Evolutionary conservation across 768 basidiomycete species (phyloP).

Genomic region (Harrya chromipes): DNA sequence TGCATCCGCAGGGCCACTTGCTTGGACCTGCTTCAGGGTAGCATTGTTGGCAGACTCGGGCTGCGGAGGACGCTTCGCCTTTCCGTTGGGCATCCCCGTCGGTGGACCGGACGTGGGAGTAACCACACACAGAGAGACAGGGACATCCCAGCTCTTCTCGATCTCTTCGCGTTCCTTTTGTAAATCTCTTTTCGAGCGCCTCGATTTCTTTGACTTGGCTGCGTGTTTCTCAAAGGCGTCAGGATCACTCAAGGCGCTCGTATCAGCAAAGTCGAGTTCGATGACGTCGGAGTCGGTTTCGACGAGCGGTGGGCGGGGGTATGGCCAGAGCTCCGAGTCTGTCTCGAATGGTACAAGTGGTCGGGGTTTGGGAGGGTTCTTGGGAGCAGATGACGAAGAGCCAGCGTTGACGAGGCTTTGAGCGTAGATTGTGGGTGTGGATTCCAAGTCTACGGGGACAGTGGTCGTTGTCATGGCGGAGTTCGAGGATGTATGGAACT

Average conservation of each 20-base stretch:
- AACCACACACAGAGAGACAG: slow-evolving; percentile 25
- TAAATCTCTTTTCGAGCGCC: slow-evolving; percentile 33
- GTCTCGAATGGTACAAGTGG: slow-evolving; percentile 59
- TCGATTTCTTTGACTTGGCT: slow-evolving; percentile 25
- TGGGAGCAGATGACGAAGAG: slow-evolving; percentile 12
- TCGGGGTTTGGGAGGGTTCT: slow-evolving; percentile 29
- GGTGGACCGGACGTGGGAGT: slow-evolving; percentile 13
- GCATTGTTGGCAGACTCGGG: slow-evolving; percentile 2
- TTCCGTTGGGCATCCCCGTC: slow-evolving; percentile 24
- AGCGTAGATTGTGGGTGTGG: slow-evolving; percentile 12
- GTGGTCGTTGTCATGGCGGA: slow-evolving; percentile 1
- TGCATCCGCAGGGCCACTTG: not conserved
- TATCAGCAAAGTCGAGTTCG: slow-evolving; percentile 75
- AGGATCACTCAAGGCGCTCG: slow-evolving; percentile 66
- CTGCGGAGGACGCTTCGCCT: slow-evolving; percentile 13
- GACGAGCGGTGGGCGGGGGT: slow-evolving; percentile 47
- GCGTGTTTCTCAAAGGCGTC: slow-evolving; percentile 45
- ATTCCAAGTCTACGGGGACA: slow-evolving; percentile 1
- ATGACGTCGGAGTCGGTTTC: slow-evolving; percentile 55
- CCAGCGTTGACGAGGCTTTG: slow-evolving; percentile 7
- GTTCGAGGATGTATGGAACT: slow-evolving; percentile 1
- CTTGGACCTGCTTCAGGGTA: slow-evolving; percentile 3
- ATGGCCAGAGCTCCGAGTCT: slow-evolving; percentile 71
- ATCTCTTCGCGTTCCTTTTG: slow-evolving; percentile 45
- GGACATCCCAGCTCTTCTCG: slow-evolving; percentile 62